A percentile compares a stretch with the other conserved stretches of the same genome.
Evolutionary conservation across 495 filamentous ascomycete genomes (phyloP).

Genomic region (Aspergillus ostianus): DNA sequence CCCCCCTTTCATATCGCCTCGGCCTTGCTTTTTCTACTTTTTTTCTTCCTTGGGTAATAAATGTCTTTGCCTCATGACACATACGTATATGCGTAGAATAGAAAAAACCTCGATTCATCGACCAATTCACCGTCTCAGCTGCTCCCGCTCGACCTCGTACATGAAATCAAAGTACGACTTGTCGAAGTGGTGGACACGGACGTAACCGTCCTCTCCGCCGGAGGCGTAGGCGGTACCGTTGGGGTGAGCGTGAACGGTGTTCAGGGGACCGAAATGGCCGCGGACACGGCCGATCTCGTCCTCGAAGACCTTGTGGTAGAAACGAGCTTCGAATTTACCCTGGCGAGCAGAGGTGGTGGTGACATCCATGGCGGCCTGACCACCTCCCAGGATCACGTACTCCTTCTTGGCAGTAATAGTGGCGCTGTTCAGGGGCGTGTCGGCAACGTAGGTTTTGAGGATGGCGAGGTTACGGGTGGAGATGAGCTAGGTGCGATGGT

Average conservation of each 20-base stretch:
- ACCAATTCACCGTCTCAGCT: constrained; percentile 41
- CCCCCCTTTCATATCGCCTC: constrained; percentile 31
- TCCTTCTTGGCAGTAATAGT: constrained; percentile 92
- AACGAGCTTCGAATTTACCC: constrained; percentile 97
- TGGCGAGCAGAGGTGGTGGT: constrained; percentile 92
- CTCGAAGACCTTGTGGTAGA: constrained; percentile 99
- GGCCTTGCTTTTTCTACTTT: constrained; percentile 25
- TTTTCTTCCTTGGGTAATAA: constrained; percentile 20
- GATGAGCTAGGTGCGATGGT: constrained; percentile 57
- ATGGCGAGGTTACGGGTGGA: constrained; percentile 79
- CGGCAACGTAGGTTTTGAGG: constrained; percentile 86
- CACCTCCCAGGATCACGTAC: constrained; percentile 94
- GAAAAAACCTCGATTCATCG: constrained; percentile 18
- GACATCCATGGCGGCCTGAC: constrained; percentile 98
- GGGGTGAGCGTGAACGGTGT: constrained; percentile 86
- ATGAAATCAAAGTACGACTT: constrained; percentile 97
- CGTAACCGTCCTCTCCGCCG: constrained; percentile 97
- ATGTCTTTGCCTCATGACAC: constrained; percentile 44
- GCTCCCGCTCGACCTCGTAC: constrained; percentile 92
- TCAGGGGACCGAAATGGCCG: constrained; percentile 94
- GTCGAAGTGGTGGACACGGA: constrained; percentile 97
- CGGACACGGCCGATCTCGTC: constrained; percentile 96
- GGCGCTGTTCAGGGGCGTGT: constrained; percentile 96
- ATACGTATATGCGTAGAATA: constrained; percentile 36
- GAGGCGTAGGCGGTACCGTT: constrained; percentile 86